Evolutionary conservation across 2,329 filamentous ascomycete genomes (phyloP).

Genomic region (Colletotrichum incanum): DNA sequence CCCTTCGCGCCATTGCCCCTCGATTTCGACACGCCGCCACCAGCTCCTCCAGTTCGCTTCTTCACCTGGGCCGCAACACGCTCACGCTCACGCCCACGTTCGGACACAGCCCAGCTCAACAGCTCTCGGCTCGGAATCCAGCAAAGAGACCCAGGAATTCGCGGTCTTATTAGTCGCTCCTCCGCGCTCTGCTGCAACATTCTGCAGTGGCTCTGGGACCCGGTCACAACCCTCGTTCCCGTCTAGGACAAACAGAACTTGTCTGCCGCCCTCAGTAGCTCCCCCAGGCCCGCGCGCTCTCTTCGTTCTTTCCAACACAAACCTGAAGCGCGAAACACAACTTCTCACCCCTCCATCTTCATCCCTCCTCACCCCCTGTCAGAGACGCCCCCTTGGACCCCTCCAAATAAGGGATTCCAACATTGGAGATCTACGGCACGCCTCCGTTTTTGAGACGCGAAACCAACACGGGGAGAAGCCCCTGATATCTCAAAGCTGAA

Average conservation of each 20-base stretch:
- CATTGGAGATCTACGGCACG: constrained; percentile 40
- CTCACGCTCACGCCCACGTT: background rate
- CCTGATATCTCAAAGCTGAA: constrained; percentile 41
- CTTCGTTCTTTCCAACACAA: constrained; percentile 38
- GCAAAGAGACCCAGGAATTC: constrained; percentile 15
- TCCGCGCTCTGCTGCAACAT: constrained; percentile 2
- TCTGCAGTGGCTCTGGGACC: too few species aligned
- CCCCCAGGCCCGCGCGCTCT: background rate
- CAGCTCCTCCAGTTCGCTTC: constrained; percentile 4
- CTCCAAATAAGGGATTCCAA: constrained; percentile 43
- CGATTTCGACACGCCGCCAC: constrained; percentile 34
- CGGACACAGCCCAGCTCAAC: constrained; percentile 2
- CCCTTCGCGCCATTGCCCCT: constrained; percentile 33
- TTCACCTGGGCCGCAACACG: background rate
- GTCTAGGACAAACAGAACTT: constrained; percentile 16
- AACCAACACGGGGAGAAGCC: constrained; percentile 40
- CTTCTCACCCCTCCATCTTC: constrained; percentile 40
- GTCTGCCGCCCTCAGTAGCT: constrained; percentile 26
- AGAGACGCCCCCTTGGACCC: constrained; percentile 35
- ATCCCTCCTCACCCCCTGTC: constrained; percentile 33
- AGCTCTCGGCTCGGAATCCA: constrained; percentile 9
- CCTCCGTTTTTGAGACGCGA: constrained; percentile 40
- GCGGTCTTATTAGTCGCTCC: constrained; percentile 9
- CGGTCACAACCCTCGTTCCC: constrained; percentile 1
- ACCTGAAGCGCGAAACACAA: constrained; percentile 42